Base-by-base conservation (phyloP, 192 early-diverging fungal genomes). In the Backusella parvicylindrica region DNA sequence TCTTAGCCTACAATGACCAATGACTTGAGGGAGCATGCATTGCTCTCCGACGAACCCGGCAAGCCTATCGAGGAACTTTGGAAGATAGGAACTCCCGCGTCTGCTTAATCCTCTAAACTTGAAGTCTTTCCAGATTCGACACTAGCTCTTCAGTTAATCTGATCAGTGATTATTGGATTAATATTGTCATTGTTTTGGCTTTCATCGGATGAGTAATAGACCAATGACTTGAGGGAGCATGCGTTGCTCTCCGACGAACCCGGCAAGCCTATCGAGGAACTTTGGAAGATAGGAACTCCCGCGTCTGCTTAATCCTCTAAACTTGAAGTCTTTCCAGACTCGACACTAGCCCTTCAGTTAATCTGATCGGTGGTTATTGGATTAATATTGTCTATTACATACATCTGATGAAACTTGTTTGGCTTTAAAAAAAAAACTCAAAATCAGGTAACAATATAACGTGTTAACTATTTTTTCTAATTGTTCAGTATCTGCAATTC, bases 1-100 rank as follows among this genome's bases (percentile, higher is more conserved):
- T 43, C 37, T 68, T 68, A 68, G 67, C 67, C 67, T 68, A 40
- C 67, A 68, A 68, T 68, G 67, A 68, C 67, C 67, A 67, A 67
- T 67, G 65, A 67, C 65, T 67, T 67, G 65, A 68, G 67, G 15
- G 37, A 68, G 67, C 67, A 68, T 68, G 35, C 35, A 5, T 67
- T 66, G 65, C 67, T 68, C 36, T 23, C 67, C 41, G 67, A 68
- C 37, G 67, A 40, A 68, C 37, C 67, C 67, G 67, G 67, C 37
- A 68, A 68, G 67, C 67, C 67, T 68, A 68, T 68, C 2, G 36
- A 68, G 67, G 67, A 40, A 41, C 67, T 68, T 68, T 68, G 67
- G 36, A 68, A 68, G 37, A 68, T 68, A 68, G 67, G 37, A 68
- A 68, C 36, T 68, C 37, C 37, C 67, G 67, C 37, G 36, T 68